Evolutionary conservation across 345 rosid genomes (phyloP).

Genomic region (Anastatica hierochuntica): DNA sequence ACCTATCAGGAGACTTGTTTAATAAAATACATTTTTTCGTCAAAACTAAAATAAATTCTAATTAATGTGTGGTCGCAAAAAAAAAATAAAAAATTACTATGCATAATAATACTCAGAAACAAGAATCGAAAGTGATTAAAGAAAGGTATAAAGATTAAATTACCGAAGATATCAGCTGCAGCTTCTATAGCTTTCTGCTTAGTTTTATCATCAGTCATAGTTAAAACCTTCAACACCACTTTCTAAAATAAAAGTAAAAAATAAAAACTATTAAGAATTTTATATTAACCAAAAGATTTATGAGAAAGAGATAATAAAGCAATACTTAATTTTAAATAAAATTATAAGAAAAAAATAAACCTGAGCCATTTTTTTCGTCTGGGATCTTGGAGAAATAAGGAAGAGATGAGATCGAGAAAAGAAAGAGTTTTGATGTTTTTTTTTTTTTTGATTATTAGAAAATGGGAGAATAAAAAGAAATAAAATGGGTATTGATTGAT

Average conservation of each 20-base stretch:
- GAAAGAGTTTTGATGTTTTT: background rate
- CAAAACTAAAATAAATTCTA: no score
- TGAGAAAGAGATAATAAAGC: background rate
- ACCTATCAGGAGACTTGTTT: no score
- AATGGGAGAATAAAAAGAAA: no score
- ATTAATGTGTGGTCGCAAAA: no score
- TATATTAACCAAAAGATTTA: no score
- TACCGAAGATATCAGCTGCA: conserved; percentile 81
- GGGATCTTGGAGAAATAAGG: conserved; percentile 7
- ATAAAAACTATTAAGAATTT: background rate
- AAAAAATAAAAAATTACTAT: no score
- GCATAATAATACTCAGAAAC: background rate
- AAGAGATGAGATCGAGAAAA: conserved; percentile 17
- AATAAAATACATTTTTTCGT: no score
- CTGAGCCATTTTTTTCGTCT: conserved; percentile 52
- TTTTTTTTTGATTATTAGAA: no score
- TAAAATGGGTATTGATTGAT: no score
- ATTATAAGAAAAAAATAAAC: conserved; percentile 20
- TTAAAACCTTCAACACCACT: conserved; percentile 68
- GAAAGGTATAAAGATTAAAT: background rate
- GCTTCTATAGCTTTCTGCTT: conserved; percentile 90
- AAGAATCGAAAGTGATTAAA: background rate
- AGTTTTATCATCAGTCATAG: conserved; percentile 87
- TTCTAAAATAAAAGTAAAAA: conserved; percentile 30
- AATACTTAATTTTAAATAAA: background rate